Percentiles rank a stretch among this genome's conserved stretches.
These are phyloP conservation scores for Mesotaenium endlicherianum DNA, from an alignment of 139 green algal genomes.

Conservation along the genomic window DNA sequence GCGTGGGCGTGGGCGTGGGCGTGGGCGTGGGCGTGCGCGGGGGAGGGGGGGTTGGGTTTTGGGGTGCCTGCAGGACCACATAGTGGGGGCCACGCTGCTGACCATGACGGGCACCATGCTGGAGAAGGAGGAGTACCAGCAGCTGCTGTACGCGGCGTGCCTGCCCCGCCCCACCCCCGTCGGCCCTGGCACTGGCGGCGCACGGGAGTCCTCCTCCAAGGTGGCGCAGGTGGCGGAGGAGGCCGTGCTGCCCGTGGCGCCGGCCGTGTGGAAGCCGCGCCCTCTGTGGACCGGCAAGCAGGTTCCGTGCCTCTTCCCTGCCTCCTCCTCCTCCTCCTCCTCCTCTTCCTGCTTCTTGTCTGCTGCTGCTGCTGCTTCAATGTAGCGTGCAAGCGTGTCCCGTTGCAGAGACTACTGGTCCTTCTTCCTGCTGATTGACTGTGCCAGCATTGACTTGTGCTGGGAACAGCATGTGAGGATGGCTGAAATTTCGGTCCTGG, in stretches of 20 bases:
- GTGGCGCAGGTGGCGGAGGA: not conserved
- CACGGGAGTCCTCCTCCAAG: not conserved
- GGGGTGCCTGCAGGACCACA: constrained; percentile 72
- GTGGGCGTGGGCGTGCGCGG: no score
- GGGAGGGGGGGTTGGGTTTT: no score
- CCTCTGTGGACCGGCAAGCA: constrained; percentile 93
- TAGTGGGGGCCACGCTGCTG: constrained; percentile 77
- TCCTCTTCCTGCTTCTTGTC: not conserved
- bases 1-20: no score
- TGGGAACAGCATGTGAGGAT: no score
- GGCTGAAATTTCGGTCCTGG: no score
- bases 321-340: not conserved
- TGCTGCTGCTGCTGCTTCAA: not conserved
- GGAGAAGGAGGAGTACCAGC: constrained; percentile 67
- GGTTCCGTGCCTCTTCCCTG: constrained; percentile 44
- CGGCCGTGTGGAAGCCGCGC: constrained; percentile 76
- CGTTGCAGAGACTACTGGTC: no score
- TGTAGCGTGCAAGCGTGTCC: not conserved
- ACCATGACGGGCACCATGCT: constrained; percentile 85
- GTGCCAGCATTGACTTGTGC: no score
- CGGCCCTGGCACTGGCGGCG: not conserved
- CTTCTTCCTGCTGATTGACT: no score
- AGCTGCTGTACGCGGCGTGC: constrained; percentile 64
- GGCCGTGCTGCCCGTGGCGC: constrained; percentile 37
- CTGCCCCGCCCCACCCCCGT: not conserved